Percentiles rank a stretch among this genome's conserved stretches.
phyloP scores from a whole-genome alignment of 2,329 filamentous ascomycete species.

The Colletotrichum limetticola region DNA sequence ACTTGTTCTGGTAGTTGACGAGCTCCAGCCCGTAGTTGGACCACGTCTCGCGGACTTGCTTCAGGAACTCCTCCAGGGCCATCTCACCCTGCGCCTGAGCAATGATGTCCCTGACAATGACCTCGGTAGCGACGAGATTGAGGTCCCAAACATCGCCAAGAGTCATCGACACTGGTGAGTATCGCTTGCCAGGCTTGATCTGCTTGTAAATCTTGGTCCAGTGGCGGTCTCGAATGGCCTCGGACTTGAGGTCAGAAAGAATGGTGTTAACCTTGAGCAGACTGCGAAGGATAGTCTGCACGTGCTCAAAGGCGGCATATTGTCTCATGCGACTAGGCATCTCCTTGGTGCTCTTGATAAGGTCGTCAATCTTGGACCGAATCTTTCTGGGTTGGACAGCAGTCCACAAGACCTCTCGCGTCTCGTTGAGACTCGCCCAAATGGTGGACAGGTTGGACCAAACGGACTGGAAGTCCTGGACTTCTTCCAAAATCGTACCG shows the following conservation, averaged over 20 bases:
- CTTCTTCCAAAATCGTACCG: constrained; percentile 88
- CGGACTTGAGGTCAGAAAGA: constrained; percentile 91
- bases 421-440: constrained; percentile 95
- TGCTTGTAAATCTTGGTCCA: constrained; percentile 99
- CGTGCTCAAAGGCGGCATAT: constrained; percentile 99
- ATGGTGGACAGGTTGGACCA: constrained; percentile 97
- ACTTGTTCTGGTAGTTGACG: constrained; percentile 98
- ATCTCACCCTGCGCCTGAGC: constrained; percentile 97
- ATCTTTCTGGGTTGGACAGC: constrained; percentile 96
- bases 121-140: constrained; percentile 87
- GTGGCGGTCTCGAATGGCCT: constrained; percentile 94
- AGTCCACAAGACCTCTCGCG: constrained; percentile 92
- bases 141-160: constrained; percentile 99
- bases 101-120: constrained; percentile 91
- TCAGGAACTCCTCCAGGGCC: constrained; percentile 97
- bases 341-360: constrained; percentile 98
- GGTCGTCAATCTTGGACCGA: constrained; percentile 85
- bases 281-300: constrained; percentile 89
- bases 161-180: constrained; percentile 93
- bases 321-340: constrained; percentile 99
- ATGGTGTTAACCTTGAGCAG: constrained; percentile 91
- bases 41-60: constrained; percentile 96
- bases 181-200: constrained; percentile 90
- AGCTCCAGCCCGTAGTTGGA: constrained; percentile 94
- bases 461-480: constrained; percentile 98